These are phyloP conservation scores for Beauveria bassiana DNA, from an alignment of 2,329 filamentous ascomycete genomes.

Conservation along the genomic window DNA sequence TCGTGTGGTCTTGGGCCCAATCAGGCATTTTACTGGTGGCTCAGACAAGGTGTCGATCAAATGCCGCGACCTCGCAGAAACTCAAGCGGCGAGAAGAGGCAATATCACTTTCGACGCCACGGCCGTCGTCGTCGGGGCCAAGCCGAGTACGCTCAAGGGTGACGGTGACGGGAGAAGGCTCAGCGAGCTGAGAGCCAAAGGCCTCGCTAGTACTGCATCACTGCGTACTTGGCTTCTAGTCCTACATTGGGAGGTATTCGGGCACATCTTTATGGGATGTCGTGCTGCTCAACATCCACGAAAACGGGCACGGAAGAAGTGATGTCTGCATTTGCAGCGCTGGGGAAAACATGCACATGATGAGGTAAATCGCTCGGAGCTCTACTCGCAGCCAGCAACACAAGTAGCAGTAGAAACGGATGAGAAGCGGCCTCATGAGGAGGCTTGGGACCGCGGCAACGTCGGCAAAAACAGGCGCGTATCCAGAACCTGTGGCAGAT, in stretches of 20 bases:
- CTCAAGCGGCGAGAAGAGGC: not conserved
- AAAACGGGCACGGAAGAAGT: too few species aligned
- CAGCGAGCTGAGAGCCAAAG: too few species aligned
- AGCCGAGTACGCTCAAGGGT: too few species aligned
- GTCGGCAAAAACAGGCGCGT: constrained; percentile 8
- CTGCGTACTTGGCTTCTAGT: too few species aligned
- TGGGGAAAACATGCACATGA: not conserved
- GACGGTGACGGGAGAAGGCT: too few species aligned
- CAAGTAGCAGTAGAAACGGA: not conserved
- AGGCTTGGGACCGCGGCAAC: not conserved
- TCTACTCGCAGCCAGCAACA: not conserved
- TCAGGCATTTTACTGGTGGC: not conserved
- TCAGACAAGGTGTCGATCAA: not conserved
- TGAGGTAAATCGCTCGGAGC: not conserved
- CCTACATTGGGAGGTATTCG: too few species aligned
- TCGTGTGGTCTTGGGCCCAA: not conserved
- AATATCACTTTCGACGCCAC: too few species aligned
- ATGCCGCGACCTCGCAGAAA: not conserved
- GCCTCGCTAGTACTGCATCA: too few species aligned
- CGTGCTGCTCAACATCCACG: too few species aligned
- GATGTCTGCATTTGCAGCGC: too few species aligned
- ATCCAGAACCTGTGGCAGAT: not conserved
- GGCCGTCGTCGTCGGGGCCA: too few species aligned
- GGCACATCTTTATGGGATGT: too few species aligned
- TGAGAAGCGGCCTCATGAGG: not conserved